phyloP scores from a whole-genome alignment of 495 filamentous ascomycete genomes.

The Daldinia vernicosa region DNA sequence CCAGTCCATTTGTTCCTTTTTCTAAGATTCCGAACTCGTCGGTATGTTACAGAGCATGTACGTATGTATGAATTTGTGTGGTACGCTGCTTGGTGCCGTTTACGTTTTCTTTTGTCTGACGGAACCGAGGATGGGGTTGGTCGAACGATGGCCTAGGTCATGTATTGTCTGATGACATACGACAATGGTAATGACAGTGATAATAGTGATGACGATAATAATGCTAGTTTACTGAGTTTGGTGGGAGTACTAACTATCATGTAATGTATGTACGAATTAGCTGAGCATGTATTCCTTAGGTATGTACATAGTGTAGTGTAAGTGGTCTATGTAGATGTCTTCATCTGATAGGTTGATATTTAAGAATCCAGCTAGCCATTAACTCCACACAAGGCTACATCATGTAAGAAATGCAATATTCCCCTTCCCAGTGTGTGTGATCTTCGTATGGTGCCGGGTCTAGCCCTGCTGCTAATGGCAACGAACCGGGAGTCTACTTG shows the following conservation, averaged over 20 bases:
- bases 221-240: not conserved
- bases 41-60: not conserved
- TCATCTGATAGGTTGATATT: not conserved
- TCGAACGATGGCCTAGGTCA: conserved; percentile 27
- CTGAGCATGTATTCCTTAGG: not conserved
- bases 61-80: not conserved
- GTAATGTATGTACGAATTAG: not conserved
- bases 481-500: not conserved
- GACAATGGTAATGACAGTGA: not conserved
- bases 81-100: conserved; percentile 12
- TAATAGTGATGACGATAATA: not conserved
- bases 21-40: not conserved
- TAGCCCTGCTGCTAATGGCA: conserved; percentile 13
- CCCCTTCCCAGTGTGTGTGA: conserved; percentile 1
- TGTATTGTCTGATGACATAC: conserved; percentile 32
- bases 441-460: conserved; percentile 25
- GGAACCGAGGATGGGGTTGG: not conserved
- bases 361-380: not conserved
- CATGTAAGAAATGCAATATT: no score
- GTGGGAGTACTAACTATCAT: not conserved
- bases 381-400: no score
- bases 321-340: not conserved
- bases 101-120: conserved; percentile 9
- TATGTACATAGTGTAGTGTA: not conserved
- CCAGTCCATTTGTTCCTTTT: conserved; percentile 28